phyloP scores from a whole-genome alignment of 2,329 filamentous ascomycete genomes.

The Fusarium paranaense region DNA sequence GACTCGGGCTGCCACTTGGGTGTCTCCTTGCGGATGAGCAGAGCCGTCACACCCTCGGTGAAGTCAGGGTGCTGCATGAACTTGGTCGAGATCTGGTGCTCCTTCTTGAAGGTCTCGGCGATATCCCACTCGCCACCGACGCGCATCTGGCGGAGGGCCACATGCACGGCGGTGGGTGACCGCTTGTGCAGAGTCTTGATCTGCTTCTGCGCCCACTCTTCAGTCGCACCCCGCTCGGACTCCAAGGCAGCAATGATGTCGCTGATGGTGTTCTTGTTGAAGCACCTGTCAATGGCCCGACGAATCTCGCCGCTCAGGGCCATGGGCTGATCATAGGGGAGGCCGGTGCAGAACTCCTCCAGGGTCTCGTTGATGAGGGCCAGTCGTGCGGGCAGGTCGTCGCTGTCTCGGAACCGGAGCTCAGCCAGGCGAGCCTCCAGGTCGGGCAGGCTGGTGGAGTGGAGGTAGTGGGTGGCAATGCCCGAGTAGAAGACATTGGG shows the following conservation, averaged over 20 bases:
- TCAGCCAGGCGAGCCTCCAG: conserved; percentile 90
- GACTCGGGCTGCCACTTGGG: conserved; percentile 82
- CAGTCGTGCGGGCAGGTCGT: conserved; percentile 71
- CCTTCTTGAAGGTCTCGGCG: conserved; percentile 83
- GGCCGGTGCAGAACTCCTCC: conserved; percentile 88
- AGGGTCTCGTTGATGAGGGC: conserved; percentile 86
- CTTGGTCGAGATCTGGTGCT: conserved; percentile 83
- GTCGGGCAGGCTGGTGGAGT: conserved; percentile 85
- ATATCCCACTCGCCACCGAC: conserved; percentile 83
- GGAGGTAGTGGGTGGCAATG: conserved; percentile 94
- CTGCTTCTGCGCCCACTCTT: conserved; percentile 83
- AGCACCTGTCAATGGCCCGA: conserved; percentile 86
- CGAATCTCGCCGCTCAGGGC: conserved; percentile 77
- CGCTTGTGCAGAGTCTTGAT: conserved; percentile 79
- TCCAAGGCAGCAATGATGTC: conserved; percentile 78
- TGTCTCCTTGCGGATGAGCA: conserved; percentile 76
- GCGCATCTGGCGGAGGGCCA: conserved; percentile 86
- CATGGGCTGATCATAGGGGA: conserved; percentile 80
- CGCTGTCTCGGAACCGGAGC: conserved; percentile 86
- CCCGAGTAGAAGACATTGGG: conserved; percentile 91
- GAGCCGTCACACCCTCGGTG: conserved; percentile 86
- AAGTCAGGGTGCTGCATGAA: conserved; percentile 97
- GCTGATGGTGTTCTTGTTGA: conserved; percentile 73
- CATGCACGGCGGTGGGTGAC: conserved; percentile 88
- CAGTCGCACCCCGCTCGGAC: conserved; percentile 62